phyloP scores from a whole-genome alignment of 768 basidiomycete species.

The Panellus pusillus region DNA sequence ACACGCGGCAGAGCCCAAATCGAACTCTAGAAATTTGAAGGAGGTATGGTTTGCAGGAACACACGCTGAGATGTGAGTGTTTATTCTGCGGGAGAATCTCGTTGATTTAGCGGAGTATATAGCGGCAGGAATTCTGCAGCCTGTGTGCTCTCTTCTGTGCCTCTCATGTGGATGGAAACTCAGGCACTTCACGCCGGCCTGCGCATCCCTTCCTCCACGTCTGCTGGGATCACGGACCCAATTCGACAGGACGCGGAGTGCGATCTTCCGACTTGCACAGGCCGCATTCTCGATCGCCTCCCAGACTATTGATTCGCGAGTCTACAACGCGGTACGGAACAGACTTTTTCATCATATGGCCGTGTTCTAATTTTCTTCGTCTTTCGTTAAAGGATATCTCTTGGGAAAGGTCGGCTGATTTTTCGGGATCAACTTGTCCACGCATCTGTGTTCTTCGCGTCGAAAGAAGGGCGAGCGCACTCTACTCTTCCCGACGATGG shows the following conservation, averaged over 20 bases:
- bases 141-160: slow-evolving; percentile 15
- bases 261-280: not conserved
- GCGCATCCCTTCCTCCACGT: slow-evolving; percentile 14
- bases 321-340: not conserved
- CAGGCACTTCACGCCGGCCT: slow-evolving; percentile 30
- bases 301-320: too few species aligned
- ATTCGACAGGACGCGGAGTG: not conserved
- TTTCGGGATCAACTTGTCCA: slow-evolving; percentile 17
- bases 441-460: slow-evolving; percentile 18
- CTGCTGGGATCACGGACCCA: not conserved
- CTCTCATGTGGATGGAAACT: slow-evolving; percentile 34
- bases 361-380: not conserved
- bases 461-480: slow-evolving; percentile 7
- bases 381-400: not conserved
- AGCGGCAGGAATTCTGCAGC: slow-evolving; percentile 25
- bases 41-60: slow-evolving; percentile 31
- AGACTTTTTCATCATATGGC: not conserved
- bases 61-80: slow-evolving; percentile 26
- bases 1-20: not conserved
- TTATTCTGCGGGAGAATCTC: not conserved
- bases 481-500: not conserved
- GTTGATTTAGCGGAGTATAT: not conserved
- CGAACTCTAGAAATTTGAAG: slow-evolving; percentile 13
- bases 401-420: slow-evolving; percentile 8
- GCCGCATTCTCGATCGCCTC: too few species aligned